phyloP scores from a whole-genome alignment of 805 yeast genomes.

The Candida ficus region DNA sequence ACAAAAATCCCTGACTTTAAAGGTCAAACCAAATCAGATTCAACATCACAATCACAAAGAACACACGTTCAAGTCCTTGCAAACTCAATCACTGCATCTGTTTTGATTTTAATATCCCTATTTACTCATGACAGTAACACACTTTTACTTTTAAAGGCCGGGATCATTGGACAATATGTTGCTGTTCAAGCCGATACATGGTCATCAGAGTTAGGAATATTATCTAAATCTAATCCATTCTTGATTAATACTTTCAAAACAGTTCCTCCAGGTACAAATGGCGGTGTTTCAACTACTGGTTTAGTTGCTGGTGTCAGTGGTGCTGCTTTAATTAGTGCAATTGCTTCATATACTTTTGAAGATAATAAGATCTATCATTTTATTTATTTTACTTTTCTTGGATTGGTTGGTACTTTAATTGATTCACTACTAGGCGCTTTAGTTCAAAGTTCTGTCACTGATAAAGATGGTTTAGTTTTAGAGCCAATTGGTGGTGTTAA shows the following conservation, averaged over 20 bases:
- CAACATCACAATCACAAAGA: slow-evolving; percentile 28
- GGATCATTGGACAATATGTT: slow-evolving; percentile 32
- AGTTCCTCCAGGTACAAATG: slow-evolving; percentile 44
- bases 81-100: slow-evolving; percentile 35
- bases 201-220: slow-evolving; percentile 43
- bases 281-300: slow-evolving; percentile 37
- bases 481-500: slow-evolving; percentile 32
- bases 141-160: slow-evolving; percentile 19
- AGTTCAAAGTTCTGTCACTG: slow-evolving; percentile 32
- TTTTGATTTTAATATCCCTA: slow-evolving; percentile 26
- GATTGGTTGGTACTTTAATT: slow-evolving; percentile 32
- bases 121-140: slow-evolving; percentile 7
- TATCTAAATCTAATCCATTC: slow-evolving; percentile 32
- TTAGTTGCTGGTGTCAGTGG: slow-evolving; percentile 33
- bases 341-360: slow-evolving; percentile 25
- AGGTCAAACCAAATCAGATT: slow-evolving; percentile 2
- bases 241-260: slow-evolving; percentile 34
- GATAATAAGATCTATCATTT: slow-evolving; percentile 15
- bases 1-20: slow-evolving; percentile 22
- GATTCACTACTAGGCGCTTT: slow-evolving; percentile 41
- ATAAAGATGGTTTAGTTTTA: slow-evolving; percentile 25
- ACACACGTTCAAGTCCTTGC: slow-evolving; percentile 37
- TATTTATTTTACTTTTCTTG: slow-evolving; percentile 27
- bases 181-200: slow-evolving; percentile 43
- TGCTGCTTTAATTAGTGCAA: slow-evolving; percentile 28